Base-by-base conservation (phyloP, 164 flowering plant genomes). In the Macadamia tetraphylla region DNA sequence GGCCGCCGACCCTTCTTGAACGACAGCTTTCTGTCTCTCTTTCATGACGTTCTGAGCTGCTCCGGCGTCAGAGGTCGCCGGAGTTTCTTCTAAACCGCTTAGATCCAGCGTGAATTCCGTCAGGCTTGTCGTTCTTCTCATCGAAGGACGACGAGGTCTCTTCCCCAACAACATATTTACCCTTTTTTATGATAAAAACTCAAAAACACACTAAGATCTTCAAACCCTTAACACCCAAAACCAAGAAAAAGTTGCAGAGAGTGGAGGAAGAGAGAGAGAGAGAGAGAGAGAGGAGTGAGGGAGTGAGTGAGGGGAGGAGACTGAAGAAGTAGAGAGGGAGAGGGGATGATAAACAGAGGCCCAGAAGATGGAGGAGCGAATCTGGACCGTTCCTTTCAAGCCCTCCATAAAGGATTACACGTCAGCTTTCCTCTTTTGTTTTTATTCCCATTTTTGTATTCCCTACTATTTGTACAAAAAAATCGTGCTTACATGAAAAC, bases 101-200 rank as follows among this genome's bases (percentile, higher is more conserved):
- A 81, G 74, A 78, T 88, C 88, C 6, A 84, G 58, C 30, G 81
- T 71, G 74, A 89, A 78, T 66, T 84, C 91, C n/a, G 81, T 74
- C 84, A 85, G 75, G 81, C 90, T 90, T 9, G 87, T 81, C 1
- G 92, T 89, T 68, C 89, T 85, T 77, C 67, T 85, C 74, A 87
- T 81, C 14, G 78, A 81, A 15, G 79, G 80, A 2, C 92, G 79
- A 1, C 92, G 79, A 2, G 85, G 81, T 32, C 92, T 67, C 84
- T 90, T 89, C 3, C 92, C 90, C 70, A 87, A 57, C 88, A 82
- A 49, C 89, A 82, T 84, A 61, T 68, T 73, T 23, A 23, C 23
- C 23, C 23, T 23, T 61, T 68, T 51, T 42, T 15, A 49, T 9
- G 15, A 23, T 23, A 23, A 23, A 23, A 23, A 23, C 23, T 23